Percentiles rank a stretch among this genome's conserved stretches.
These are phyloP conservation scores for Trichoderma sp. DNA, from an alignment of 2,329 filamentous ascomycete species.

Conservation along the genomic window DNA sequence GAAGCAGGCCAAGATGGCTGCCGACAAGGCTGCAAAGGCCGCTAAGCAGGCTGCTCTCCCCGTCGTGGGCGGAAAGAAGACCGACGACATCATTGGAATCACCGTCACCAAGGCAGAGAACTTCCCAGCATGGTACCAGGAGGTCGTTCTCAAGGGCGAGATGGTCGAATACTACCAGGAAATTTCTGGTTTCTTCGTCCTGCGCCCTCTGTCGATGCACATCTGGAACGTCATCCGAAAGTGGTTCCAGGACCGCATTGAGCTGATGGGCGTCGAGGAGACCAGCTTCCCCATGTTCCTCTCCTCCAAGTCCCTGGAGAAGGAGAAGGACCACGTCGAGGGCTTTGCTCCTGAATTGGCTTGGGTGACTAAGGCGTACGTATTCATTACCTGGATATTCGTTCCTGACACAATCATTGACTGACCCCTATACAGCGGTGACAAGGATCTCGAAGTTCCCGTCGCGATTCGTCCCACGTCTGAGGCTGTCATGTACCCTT, in stretches of 20 bases:
- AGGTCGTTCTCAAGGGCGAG: constrained; percentile 93
- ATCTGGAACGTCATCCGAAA: constrained; percentile 65
- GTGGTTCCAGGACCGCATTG: constrained; percentile 73
- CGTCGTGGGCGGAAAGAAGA: constrained; percentile 58
- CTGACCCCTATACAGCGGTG: constrained; percentile 58
- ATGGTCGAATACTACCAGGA: constrained; percentile 95
- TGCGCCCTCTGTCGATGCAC: constrained; percentile 69
- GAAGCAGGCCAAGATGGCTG: constrained; percentile 60
- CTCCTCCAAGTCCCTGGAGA: constrained; percentile 80
- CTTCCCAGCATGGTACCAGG: constrained; percentile 95
- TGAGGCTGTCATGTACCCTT: constrained; percentile 87
- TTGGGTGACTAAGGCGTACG: constrained; percentile 81
- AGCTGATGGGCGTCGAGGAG: constrained; percentile 89
- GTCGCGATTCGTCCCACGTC: constrained; percentile 67
- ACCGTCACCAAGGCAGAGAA: constrained; percentile 81
- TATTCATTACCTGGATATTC: constrained; percentile 21
- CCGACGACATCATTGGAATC: constrained; percentile 77
- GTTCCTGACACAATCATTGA: neutral
- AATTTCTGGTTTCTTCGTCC: constrained; percentile 95
- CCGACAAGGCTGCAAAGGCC: constrained; percentile 61
- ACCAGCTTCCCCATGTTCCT: constrained; percentile 97
- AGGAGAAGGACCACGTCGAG: constrained; percentile 95
- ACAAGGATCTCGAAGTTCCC: constrained; percentile 83
- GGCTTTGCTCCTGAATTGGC: constrained; percentile 94
- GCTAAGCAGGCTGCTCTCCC: constrained; percentile 53